Base-by-base conservation (phyloP, 805 yeast species). In the Sungouiozyma ichnusensis region DNA sequence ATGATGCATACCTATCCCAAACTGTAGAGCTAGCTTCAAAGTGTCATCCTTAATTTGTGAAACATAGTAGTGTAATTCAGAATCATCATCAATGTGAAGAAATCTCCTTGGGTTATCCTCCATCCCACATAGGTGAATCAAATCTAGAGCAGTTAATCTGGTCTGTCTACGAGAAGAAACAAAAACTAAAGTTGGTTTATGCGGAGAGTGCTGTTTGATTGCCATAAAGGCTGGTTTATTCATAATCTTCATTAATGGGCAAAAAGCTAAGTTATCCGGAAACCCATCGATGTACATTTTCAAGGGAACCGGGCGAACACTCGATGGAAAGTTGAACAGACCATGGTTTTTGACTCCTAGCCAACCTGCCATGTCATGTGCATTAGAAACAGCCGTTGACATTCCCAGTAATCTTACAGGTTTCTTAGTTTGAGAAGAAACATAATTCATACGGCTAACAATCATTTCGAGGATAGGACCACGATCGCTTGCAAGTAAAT, bases 121-220 rank as follows among this genome's bases (percentile, higher is more conserved):
- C 44, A 74, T 74, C 48, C 77, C 76, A 1, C 95, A 85, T 69
- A 81, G 66, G n/a, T 73, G 69, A 34, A 82, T 81, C 48, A 81
- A 78, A 3, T 76, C 77, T 48, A 80, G 67, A 0, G 96, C 94
- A 0, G 96, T 82, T 42, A 83, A 81, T 19, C 79, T 76, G 0
- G 99, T 94, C 49, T 92, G 98, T 54, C 87, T 83, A 64, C 99
- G 75, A 1, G 96, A 86, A 48, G 92, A 95, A 13, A 92, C 98
- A 65, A 92, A 92, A 0, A 92, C 81, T 88, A 92, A 86, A 1
- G 87, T 94, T 47, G 94, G 97, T 38, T 81, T 79, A 7, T 86
- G 94, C 20, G 95, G 94, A 0, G 95, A 83, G 58, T 88, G 95
- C 48, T 85, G 86, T 55, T 86, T 85, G 48, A 87, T 87, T 0